Conservation (phyloP, 805 yeast species). For the Suhomyces sp. region DNA sequence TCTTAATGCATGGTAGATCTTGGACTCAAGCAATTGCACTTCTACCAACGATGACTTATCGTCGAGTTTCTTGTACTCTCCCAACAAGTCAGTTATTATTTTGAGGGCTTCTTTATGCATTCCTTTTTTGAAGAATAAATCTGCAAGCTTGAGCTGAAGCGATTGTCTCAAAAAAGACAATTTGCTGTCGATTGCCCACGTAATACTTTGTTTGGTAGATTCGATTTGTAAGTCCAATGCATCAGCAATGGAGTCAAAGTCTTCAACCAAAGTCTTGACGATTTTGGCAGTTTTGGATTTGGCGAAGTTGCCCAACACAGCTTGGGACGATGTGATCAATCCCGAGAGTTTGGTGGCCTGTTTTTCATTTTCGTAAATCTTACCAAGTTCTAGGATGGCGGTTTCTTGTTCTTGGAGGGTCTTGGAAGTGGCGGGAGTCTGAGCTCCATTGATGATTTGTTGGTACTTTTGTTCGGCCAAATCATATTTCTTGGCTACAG, state of each 20-base stretch:
- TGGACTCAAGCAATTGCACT: conserved; percentile 87
- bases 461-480: conserved; percentile 62
- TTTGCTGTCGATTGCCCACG: conserved; percentile 81
- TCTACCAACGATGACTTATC: conserved; percentile 95
- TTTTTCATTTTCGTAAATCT: conserved; percentile 53
- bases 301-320: conserved; percentile 74
- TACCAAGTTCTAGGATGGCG: conserved; percentile 74
- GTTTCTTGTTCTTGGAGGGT: conserved; percentile 51
- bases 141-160: conserved; percentile 77
- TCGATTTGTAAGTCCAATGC: conserved; percentile 67
- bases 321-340: conserved; percentile 67
- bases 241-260: conserved; percentile 60
- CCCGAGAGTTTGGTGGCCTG: conserved; percentile 51
- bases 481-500: conserved; percentile 43
- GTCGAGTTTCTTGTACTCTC: conserved; percentile 89
- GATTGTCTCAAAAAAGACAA: conserved; percentile 87
- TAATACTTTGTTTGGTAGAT: conserved; percentile 75
- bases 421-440: conserved; percentile 20
- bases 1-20: conserved; percentile 86
- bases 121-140: conserved; percentile 64
- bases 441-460: conserved; percentile 38
- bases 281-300: conserved; percentile 95
- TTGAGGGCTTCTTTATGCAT: conserved; percentile 67
- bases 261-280: conserved; percentile 75
- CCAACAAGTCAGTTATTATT: conserved; percentile 66